A percentile compares a stretch with the other conserved stretches of the same genome.
Conservation (phyloP, 306 rosid genomes). For the Glycyrrhiza uralensis region DNA sequence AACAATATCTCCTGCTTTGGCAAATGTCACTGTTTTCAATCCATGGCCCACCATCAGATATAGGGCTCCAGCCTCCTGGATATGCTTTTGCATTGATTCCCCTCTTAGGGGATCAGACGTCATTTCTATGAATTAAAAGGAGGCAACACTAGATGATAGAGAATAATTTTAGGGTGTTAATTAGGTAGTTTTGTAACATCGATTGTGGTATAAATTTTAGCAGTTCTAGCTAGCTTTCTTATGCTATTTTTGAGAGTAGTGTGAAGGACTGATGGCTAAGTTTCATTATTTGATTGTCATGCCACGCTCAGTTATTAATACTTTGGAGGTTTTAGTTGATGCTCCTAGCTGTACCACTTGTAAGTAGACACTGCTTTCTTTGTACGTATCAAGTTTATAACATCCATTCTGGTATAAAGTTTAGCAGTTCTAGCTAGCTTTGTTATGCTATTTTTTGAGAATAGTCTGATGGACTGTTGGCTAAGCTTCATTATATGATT, state of each 20-base stretch:
- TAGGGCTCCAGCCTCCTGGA: conserved; percentile 74
- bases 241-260: not conserved
- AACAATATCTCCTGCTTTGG: conserved; percentile 75
- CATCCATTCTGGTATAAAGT: not conserved
- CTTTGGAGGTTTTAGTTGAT: not conserved
- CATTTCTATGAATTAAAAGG: not conserved
- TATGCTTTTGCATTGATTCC: conserved; percentile 72
- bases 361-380: not conserved
- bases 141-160: not conserved
- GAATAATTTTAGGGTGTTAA: not conserved
- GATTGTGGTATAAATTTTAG: not conserved
- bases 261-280: not conserved
- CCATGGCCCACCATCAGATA: conserved; percentile 97
- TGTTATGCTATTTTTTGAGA: not conserved
- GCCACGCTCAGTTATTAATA: not conserved
- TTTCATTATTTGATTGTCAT: not conserved
- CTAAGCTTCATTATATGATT: not conserved
- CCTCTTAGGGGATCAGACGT: conserved; percentile 60
- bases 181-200: not conserved
- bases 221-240: not conserved
- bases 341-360: not conserved
- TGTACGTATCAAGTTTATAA: not conserved
- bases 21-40: conserved; percentile 62
- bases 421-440: not conserved
- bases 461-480: not conserved